Evolutionary conservation across 129 eudicot genomes (phyloP).

Genomic region (Artemisia annua): DNA sequence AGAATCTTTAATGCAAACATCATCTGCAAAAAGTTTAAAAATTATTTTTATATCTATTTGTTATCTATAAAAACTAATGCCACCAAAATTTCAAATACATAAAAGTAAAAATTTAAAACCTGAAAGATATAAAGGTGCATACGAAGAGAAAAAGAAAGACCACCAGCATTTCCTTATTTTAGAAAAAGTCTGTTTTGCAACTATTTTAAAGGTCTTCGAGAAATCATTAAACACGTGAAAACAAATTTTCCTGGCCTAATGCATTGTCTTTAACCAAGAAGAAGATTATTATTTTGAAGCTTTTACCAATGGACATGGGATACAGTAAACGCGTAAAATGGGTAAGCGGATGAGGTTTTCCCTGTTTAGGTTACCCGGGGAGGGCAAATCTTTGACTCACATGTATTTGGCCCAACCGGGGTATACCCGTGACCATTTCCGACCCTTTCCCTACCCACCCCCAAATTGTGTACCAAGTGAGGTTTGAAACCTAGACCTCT

Average conservation of each 20-base stretch:
- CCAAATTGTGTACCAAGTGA: no score
- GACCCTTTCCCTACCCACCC: neutral
- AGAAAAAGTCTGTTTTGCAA: neutral
- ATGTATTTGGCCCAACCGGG: no score
- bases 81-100: constrained; percentile 1
- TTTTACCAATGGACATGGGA: constrained; percentile 7
- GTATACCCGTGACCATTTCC: no score
- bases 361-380: no score
- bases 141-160: neutral
- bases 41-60: constrained; percentile 10
- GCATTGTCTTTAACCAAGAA: constrained; percentile 12
- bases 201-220: neutral
- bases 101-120: neutral
- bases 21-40: constrained; percentile 38
- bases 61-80: neutral
- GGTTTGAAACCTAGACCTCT: no score
- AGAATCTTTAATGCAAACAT: constrained; percentile 24
- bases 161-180: neutral
- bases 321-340: no score
- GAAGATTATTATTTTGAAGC: neutral
- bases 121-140: neutral
- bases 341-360: neutral
- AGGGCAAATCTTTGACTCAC: no score
- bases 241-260: constrained; percentile 1
- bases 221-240: constrained; percentile 8